Evolutionary conservation across 1,284 basidiomycete species (phyloP).

Genomic region (Trichosporon ovoides): DNA sequence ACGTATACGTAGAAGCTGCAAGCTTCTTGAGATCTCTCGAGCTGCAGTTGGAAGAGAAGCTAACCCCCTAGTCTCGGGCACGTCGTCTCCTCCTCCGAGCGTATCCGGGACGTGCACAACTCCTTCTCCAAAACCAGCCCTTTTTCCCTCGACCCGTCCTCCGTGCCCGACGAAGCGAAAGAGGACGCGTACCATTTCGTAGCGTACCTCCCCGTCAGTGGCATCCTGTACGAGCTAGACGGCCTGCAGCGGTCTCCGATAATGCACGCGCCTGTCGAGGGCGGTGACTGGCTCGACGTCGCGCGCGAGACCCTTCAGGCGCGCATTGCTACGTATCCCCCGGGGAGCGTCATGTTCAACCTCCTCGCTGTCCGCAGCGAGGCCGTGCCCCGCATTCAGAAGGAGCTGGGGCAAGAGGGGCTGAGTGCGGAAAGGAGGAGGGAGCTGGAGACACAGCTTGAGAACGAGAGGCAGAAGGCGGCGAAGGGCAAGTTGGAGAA

Average conservation of each 20-base stretch:
- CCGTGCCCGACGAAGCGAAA: conserved; percentile 55
- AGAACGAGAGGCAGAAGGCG: conserved; percentile 70
- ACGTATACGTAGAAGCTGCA: too few species aligned
- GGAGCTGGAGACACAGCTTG: conserved; percentile 59
- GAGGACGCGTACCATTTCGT: conserved; percentile 94
- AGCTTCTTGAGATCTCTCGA: too few species aligned
- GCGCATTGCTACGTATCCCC: conserved; percentile 79
- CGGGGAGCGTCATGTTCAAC: conserved; percentile 83
- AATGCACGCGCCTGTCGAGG: conserved; percentile 62
- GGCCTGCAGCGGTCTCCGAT: conserved; percentile 73
- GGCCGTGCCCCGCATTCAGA: conserved; percentile 62
- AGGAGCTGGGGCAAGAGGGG: conserved; percentile 55
- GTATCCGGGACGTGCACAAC: conserved; percentile 16
- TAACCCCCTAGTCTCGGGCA: conserved; percentile 55
- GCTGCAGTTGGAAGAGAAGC: too few species aligned
- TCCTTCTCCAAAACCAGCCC: conserved; percentile 67
- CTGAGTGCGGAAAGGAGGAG: conserved; percentile 52
- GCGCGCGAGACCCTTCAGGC: conserved; percentile 77
- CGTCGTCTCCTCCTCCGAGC: conserved; percentile 11
- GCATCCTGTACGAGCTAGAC: conserved; percentile 82
- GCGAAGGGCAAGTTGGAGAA: conserved; percentile 58
- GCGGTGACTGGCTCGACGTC: conserved; percentile 67
- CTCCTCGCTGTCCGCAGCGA: conserved; percentile 77
- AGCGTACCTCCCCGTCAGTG: conserved; percentile 76
- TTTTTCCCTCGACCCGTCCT: conserved; percentile 66